Evolutionary conservation across 257 asterid genomes (phyloP), one percentile per base, ranked within the genome.

Genomic region (Salvia rosmarinus): DNA sequence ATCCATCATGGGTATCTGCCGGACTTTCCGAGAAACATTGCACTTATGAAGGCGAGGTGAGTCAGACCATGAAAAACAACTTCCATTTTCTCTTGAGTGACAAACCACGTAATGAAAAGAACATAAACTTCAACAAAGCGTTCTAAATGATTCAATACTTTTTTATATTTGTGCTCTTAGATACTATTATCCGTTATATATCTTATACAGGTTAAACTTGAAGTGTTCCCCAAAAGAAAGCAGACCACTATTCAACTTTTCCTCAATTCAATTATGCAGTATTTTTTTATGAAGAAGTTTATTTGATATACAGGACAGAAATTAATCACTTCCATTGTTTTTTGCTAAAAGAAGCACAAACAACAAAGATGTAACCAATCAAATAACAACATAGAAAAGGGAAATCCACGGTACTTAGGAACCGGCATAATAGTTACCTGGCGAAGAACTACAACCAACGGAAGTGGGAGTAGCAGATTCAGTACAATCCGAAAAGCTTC

Each of bases 381-480:
- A 54, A 67, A 35, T 34, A 60, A 47, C 25, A 56, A 50, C 37
- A 49, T 8, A 43, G 10, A 16, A 43, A 46, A 64, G 44, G 30
- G 64, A 60, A 60, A 8, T 3, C 23, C 32, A 58, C 7, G n/a
- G 37, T 30, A 50, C 40, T 20, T 16, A 65, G 47, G 19, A 57
- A 71, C 17, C 44, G 9, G 32, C 40, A 9, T 1, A 37, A 43
- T 37, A 71, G 68, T 75, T 87, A 95, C 99, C 99, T 75, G 97
- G 92, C 0, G 96, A 91, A 70, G 92, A 88, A 80, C 98, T 89
- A 80, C 93, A 89, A 43, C 92, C 94, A 80, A 87, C 87, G 3
- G 95, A 89, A 35, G 97, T 85, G 17, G 95, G 95, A 30, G 96
- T 86, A 17, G 87, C 82, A 6, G 97, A 96, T 23, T 95, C 88